Base-by-base conservation (phyloP, 352 stramenopile genomes). In the Thraustochytrium striatum region DNA sequence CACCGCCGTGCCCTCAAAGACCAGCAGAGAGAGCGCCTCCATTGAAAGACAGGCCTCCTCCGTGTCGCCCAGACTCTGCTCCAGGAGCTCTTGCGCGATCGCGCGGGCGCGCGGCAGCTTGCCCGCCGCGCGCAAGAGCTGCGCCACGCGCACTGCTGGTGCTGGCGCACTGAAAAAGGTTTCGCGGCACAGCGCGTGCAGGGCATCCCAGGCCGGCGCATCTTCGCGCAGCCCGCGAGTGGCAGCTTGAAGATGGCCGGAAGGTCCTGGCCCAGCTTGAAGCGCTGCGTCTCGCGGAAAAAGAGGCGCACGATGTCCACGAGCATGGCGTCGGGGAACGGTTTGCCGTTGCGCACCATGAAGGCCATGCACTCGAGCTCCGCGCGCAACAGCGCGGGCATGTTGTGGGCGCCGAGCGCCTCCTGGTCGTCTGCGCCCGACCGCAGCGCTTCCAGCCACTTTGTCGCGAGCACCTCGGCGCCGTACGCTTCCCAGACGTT, bases 361-460 rank as follows among this genome's bases (percentile, higher is more conserved):
- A 44, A 75, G 9, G 65, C 52, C 11, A 21, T 21, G 50, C 41
- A 75, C 52, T 75, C 65, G 41, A 75, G 19, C 32, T 62, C 30
- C 9, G 65, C 52, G 8, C 68, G 65, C 35, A 75, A n/a, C 19
- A 75, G 52, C 3, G 65, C 52, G 3, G 65, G 65, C 61, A 19
- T 75, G 3, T 38, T 38, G 65, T 75, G 65, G 8, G 65, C 41
- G 2, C 65, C 65, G 21, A 75, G 65, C n/a, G 43, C 65, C 39
- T 75, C 41, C 30, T 75, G 32, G n/a, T 30, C 52, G 8, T 30
- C 32, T 16, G 61, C 25, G 32, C 65, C 65, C 11, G 19, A 28
- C 44, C 44, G 39, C 19, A 75, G 5, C 36, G 58, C 65, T 28
- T 75, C 65, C 2, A 75, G 44, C 65, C 39, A 75, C 30, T 75